These are phyloP conservation scores for Aspergillus tamarii DNA, from an alignment of 2,329 filamentous ascomycete genomes.

Conservation along the genomic window DNA sequence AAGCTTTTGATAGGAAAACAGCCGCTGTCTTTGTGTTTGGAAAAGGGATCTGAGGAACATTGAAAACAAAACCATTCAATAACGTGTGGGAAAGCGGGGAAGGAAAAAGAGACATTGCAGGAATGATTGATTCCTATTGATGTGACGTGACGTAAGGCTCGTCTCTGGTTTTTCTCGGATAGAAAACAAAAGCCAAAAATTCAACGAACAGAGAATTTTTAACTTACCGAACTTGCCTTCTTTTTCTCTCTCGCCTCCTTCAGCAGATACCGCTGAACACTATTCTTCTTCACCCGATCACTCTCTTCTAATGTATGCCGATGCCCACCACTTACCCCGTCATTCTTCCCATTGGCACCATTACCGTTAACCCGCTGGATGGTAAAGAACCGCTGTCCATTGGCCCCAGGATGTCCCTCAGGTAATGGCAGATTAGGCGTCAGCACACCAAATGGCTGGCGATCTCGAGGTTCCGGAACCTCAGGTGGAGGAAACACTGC, in stretches of 20 bases:
- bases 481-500: slow-evolving; percentile 25
- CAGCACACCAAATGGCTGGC: slow-evolving; percentile 48
- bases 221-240: slow-evolving; percentile 57
- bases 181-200: background rate
- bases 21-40: background rate
- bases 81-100: background rate
- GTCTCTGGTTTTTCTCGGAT: background rate
- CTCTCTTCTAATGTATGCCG: slow-evolving; percentile 73
- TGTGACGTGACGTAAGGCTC: slow-evolving; percentile 7
- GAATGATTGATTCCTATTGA: slow-evolving; percentile 2
- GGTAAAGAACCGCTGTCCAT: slow-evolving; percentile 67
- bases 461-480: slow-evolving; percentile 17
- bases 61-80: background rate
- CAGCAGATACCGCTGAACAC: slow-evolving; percentile 67
- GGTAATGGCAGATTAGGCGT: slow-evolving; percentile 45
- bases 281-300: slow-evolving; percentile 81
- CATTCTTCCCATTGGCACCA: slow-evolving; percentile 71
- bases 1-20: background rate
- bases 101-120: background rate
- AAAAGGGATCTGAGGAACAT: background rate
- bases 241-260: slow-evolving; percentile 69
- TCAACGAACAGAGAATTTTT: background rate
- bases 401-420: slow-evolving; percentile 51
- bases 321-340: slow-evolving; percentile 72
- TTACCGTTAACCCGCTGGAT: slow-evolving; percentile 79